Conservation (phyloP, 148 eudicot species). For the Rhododendron griersonianum region DNA sequence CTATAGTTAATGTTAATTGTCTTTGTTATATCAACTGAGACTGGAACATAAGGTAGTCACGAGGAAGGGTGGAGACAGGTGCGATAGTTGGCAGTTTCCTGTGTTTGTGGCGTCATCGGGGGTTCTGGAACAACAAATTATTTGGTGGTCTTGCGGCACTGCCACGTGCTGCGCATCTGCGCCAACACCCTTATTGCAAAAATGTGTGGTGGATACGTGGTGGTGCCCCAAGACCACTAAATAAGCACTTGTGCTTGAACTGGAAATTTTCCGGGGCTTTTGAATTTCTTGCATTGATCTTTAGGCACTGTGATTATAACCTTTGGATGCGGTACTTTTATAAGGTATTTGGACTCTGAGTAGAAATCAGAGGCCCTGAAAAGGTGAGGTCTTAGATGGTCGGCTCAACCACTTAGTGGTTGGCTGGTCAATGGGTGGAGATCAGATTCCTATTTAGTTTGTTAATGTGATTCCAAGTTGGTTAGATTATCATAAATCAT, state of each 20-base stretch:
- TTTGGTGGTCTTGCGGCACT: neutral
- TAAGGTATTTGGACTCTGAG: no score
- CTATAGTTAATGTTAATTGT: neutral
- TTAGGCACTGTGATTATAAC: neutral
- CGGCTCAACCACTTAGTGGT: neutral
- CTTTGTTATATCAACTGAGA: neutral
- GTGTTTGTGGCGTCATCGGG: neutral
- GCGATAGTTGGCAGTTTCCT: neutral
- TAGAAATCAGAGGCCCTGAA: no score
- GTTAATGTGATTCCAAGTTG: neutral
- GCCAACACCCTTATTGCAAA: no score
- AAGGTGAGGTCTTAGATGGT: no score
- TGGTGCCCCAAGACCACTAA: no score
- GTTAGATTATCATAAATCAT: neutral
- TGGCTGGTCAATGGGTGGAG: neutral
- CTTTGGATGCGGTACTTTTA: no score
- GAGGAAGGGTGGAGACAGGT: neutral
- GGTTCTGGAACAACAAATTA: no score
- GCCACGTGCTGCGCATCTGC: no score
- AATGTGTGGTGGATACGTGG: no score
- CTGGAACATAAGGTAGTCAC: neutral
- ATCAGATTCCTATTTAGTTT: neutral
- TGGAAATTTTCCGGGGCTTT: neutral
- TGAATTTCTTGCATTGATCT: neutral
- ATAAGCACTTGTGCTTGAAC: neutral